Evolutionary conservation across 495 filamentous ascomycete species (phyloP), one percentile per base, ranked within the genome.

Genomic region (Hyaloscypha hepaticicola): DNA sequence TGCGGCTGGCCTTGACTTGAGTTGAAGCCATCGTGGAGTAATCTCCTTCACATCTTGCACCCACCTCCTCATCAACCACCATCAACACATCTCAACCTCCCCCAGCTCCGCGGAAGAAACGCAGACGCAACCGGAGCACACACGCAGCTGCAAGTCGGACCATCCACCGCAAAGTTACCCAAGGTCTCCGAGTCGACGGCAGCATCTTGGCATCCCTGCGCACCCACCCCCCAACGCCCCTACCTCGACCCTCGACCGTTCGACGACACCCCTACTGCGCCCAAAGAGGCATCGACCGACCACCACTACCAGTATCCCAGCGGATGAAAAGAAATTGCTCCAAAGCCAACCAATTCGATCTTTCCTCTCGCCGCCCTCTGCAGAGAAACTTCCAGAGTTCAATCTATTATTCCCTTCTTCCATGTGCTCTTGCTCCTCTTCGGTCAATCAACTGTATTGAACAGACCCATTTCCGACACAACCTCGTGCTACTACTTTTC

Each of bases 321-420:
- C 56, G 56, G 56, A 11, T 41, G 56, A 58, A 58, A 58, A 45
- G 56, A 58, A 45, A 58, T 58, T 58, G 56, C 56, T 45, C 22
- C 27, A 38, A 22, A 21, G 21, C 26, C 26, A 38, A 27, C 31
- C 31, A 58, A 25, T 5, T 34, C 56, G 2, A 25, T 22, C 33
- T 21, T 11, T 41, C 14, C 56, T 45, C 38, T 45, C 56, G 33
- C 22, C 29, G 21, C 33, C 11, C 12, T 24, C 21, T 45, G 21
- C 29, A 25, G 33, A 58, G 56, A 45, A 21, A n/a, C 56, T 58
- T 58, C 33, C 56, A 58, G 56, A 58, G 24, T 41, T 22, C 29
- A 56, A 56, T 56, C 53, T 56, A 56, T 56, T 58, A 9, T 25
- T 22, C 7, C 56, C 3, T 38, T 22, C 33, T 9, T 8, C 33